phyloP scores from a whole-genome alignment of 129 eudicot genomes.

The Escallonia herrerae region DNA sequence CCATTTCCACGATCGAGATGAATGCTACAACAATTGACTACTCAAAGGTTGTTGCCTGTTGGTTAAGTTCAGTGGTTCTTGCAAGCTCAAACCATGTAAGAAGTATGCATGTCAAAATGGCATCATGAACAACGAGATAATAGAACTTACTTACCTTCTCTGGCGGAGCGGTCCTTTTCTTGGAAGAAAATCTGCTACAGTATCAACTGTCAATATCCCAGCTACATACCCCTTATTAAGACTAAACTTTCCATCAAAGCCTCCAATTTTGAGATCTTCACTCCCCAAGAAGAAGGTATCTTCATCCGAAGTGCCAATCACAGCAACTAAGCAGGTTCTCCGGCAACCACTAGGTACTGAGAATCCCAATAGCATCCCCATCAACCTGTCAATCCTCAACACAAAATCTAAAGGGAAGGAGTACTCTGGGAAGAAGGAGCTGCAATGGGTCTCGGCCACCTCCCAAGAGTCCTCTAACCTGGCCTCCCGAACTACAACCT shows the following conservation, averaged over 20 bases:
- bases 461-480: conserved; percentile 96
- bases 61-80: no score
- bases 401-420: conserved; percentile 84
- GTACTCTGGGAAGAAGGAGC: conserved; percentile 95
- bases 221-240: conserved; percentile 78
- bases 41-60: no score
- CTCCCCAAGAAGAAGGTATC: conserved; percentile 53
- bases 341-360: conserved; percentile 82
- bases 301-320: conserved; percentile 48
- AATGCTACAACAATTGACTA: not conserved
- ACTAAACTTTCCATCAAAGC: conserved; percentile 69
- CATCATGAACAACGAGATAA: not conserved
- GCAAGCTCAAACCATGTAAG: no score
- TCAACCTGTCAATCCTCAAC: conserved; percentile 69
- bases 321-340: conserved; percentile 96
- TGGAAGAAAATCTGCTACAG: conserved; percentile 93
- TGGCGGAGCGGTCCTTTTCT: conserved; percentile 91
- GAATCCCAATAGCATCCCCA: conserved; percentile 83
- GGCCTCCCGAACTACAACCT: conserved; percentile 87
- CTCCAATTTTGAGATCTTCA: conserved; percentile 74
- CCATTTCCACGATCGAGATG: not conserved
- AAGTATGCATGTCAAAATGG: no score
- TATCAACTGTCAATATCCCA: conserved; percentile 93
- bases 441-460: conserved; percentile 98
- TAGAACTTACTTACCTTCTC: conserved; percentile 59